These are phyloP conservation scores for Penicillium canariense DNA, from an alignment of 495 filamentous ascomycete genomes.

Conservation along the genomic window DNA sequence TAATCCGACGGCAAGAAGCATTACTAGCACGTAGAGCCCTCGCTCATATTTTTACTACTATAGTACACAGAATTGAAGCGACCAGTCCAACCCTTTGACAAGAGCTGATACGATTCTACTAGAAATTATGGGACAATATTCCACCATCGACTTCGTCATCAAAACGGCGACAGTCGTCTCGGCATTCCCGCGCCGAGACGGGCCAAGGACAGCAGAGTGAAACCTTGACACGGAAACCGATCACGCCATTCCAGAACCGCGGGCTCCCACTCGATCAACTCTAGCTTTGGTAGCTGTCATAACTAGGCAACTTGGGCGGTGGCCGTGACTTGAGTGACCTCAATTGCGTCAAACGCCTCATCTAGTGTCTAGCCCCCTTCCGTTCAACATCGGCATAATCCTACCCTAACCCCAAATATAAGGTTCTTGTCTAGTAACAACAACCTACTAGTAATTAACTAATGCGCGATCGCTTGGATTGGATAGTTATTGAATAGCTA, in stretches of 20 bases:
- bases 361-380: not conserved
- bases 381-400: not conserved
- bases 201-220: conserved; percentile 3
- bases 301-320: not conserved
- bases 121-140: not conserved
- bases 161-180: not conserved
- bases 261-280: not conserved
- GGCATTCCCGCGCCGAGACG: not conserved
- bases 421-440: no score
- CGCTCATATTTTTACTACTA: not conserved
- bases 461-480: no score
- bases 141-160: not conserved
- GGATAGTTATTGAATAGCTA: no score
- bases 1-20: not conserved
- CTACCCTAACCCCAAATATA: no score
- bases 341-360: conserved; percentile 1
- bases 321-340: not conserved
- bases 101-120: not conserved
- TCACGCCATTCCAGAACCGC: conserved; percentile 32
- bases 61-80: not conserved
- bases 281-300: not conserved
- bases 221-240: conserved; percentile 50
- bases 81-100: not conserved
- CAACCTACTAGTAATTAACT: no score
- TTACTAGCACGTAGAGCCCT: not conserved